Percentiles rank a stretch among this genome's conserved stretches.
Conservation (phyloP, 257 asterid genomes). For the Gardenia jasminoides region DNA sequence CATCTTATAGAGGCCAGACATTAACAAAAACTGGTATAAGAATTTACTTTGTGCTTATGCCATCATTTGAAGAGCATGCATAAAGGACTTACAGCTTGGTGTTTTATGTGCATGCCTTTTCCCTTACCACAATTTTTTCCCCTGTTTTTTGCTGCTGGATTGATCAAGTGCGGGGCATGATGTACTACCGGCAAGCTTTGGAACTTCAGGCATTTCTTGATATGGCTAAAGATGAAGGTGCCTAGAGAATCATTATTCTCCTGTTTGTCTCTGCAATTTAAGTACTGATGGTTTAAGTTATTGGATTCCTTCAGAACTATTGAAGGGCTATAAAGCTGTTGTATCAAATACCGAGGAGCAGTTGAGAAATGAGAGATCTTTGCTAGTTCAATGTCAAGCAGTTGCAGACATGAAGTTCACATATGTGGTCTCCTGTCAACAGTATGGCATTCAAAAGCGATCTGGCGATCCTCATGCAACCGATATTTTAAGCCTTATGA, state of each 20-base stretch:
- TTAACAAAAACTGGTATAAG: slow-evolving; percentile 84
- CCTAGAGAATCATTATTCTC: slow-evolving; percentile 15
- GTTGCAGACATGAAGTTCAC: slow-evolving; percentile 99
- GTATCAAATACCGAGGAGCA: slow-evolving; percentile 85
- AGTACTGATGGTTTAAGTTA: slow-evolving; percentile 15
- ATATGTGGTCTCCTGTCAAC: slow-evolving; percentile 94
- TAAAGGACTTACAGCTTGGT: background rate
- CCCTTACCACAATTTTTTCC: slow-evolving; percentile 7
- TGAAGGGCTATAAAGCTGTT: slow-evolving; percentile 93
- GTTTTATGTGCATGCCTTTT: background rate
- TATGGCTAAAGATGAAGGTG: slow-evolving; percentile 98
- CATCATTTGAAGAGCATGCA: background rate
- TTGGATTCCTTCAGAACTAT: slow-evolving; percentile 42
- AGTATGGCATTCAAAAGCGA: slow-evolving; percentile 89
- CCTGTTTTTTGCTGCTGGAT: slow-evolving; percentile 1
- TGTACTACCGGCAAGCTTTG: slow-evolving; percentile 96
- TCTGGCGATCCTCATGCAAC: slow-evolving; percentile 89
- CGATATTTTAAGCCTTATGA: slow-evolving; percentile 88
- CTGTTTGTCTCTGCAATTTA: slow-evolving; percentile 1
- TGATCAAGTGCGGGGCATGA: slow-evolving; percentile 90
- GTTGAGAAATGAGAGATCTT: slow-evolving; percentile 87
- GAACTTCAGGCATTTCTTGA: slow-evolving; percentile 98
- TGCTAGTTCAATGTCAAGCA: slow-evolving; percentile 83
- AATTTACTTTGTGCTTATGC: background rate
- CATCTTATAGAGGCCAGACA: slow-evolving; percentile 96